phyloP scores from a whole-genome alignment of 495 filamentous ascomycete species.

The Xylaria scruposa region DNA sequence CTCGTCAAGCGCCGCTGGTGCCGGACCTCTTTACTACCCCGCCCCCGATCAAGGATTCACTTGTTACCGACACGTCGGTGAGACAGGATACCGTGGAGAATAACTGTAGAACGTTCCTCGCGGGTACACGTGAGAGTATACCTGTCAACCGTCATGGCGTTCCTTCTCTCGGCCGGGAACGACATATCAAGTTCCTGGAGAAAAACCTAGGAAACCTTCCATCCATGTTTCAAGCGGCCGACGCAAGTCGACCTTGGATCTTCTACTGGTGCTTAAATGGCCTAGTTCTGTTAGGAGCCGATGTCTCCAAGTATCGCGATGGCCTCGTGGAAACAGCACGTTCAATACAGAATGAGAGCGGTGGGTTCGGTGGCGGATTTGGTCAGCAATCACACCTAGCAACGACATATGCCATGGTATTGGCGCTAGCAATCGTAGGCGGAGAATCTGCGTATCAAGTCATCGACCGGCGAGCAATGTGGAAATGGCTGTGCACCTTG shows the following conservation, averaged over 20 bases:
- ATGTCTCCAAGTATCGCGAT: conserved; percentile 71
- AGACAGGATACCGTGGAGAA: conserved; percentile 71
- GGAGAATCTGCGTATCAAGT: conserved; percentile 73
- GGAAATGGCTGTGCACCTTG: conserved; percentile 82
- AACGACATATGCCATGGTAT: conserved; percentile 81
- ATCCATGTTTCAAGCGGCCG: conserved; percentile 67
- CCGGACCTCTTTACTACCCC: conserved; percentile 68
- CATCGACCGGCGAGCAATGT: conserved; percentile 83
- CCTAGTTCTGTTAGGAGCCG: conserved; percentile 74
- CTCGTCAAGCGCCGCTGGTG: conserved; percentile 54
- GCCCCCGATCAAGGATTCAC: conserved; percentile 69
- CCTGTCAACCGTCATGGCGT: conserved; percentile 72
- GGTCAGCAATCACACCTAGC: conserved; percentile 88
- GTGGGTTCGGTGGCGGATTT: conserved; percentile 94
- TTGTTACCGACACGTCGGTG: conserved; percentile 70
- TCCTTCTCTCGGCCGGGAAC: conserved; percentile 69
- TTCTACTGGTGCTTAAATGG: conserved; percentile 87
- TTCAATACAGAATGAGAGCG: conserved; percentile 79
- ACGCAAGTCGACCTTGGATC: conserved; percentile 90
- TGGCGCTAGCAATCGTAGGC: conserved; percentile 78
- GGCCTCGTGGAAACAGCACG: conserved; percentile 72
- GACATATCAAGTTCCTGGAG: conserved; percentile 79
- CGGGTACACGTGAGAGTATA: conserved; percentile 51
- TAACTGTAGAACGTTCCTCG: conserved; percentile 73
- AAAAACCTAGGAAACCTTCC: conserved; percentile 69